phyloP scores from a whole-genome alignment of 139 green algal species.

The Asterochloris sp. region DNA sequence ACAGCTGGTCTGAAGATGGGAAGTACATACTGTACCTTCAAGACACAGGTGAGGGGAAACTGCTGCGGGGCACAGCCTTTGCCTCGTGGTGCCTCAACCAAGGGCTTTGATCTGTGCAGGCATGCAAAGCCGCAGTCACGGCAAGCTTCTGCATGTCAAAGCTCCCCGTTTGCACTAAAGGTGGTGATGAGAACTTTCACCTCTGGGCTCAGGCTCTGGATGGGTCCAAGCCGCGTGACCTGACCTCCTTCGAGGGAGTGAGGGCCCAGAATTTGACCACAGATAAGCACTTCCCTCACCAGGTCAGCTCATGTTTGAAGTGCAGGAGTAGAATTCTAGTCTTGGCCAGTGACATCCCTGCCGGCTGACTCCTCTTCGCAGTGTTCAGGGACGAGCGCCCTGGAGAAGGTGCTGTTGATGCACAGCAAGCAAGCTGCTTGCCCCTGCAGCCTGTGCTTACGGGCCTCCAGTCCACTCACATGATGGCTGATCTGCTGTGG shows the following conservation, averaged over 20 bases:
- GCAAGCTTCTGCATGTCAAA: neutral
- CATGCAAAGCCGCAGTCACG: neutral
- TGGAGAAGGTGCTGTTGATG: too few species aligned
- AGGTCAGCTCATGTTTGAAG: neutral
- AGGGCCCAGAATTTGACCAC: constrained; percentile 17
- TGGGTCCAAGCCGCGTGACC: constrained; percentile 1
- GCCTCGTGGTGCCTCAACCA: neutral
- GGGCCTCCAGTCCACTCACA: too few species aligned
- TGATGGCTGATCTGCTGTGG: too few species aligned
- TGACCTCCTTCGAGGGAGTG: constrained; percentile 9
- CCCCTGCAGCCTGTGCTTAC: too few species aligned
- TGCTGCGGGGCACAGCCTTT: neutral
- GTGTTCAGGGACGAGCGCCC: too few species aligned
- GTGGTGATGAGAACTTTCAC: constrained; percentile 17
- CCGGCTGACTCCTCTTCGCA: too few species aligned
- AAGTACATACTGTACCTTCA: constrained; percentile 24
- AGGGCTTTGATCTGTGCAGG: too few species aligned
- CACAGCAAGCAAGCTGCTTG: too few species aligned
- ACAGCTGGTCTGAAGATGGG: constrained; percentile 11
- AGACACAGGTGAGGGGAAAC: neutral
- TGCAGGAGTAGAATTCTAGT: too few species aligned
- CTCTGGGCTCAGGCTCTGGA: constrained; percentile 7
- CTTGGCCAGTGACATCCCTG: too few species aligned
- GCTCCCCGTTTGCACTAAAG: neutral
- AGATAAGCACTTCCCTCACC: constrained; percentile 9